Evolutionary conservation across 2,329 filamentous ascomycete genomes (phyloP).

Genomic region (Lomentospora prolificans): DNA sequence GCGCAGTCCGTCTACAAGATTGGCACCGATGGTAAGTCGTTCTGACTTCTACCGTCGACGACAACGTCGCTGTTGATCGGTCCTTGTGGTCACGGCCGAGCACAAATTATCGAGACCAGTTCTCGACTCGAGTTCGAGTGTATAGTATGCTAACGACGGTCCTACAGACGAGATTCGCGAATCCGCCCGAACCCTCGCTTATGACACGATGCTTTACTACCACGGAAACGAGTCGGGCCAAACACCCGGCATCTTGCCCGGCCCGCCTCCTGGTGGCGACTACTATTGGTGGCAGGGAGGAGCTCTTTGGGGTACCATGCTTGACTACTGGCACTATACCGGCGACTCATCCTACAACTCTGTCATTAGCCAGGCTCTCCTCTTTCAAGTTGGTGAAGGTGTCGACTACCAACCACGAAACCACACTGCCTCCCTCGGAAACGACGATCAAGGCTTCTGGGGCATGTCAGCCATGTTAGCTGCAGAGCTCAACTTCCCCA

Average conservation of each 20-base stretch:
- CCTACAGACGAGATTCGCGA: conserved; percentile 33
- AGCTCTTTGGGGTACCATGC: conserved; percentile 56
- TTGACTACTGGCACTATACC: conserved; percentile 63
- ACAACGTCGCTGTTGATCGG: not conserved
- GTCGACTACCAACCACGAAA: conserved; percentile 52
- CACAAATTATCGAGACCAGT: no score
- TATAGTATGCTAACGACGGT: no score
- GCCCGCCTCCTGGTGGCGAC: conserved; percentile 41
- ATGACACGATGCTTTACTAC: conserved; percentile 42
- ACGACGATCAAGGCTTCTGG: conserved; percentile 66
- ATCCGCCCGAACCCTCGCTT: conserved; percentile 36
- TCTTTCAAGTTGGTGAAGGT: conserved; percentile 47
- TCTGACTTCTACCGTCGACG: not conserved
- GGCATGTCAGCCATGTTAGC: conserved; percentile 58
- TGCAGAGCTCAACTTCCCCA: conserved; percentile 53
- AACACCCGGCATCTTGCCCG: conserved; percentile 47
- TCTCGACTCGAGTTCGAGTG: no score
- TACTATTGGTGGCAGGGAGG: conserved; percentile 72
- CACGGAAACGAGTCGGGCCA: conserved; percentile 39
- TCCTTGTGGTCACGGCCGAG: no score
- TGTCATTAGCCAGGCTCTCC: conserved; percentile 43
- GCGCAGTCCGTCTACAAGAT: conserved; percentile 18
- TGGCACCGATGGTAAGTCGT: conserved; percentile 19
- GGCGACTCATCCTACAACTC: conserved; percentile 55
- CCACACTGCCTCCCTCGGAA: conserved; percentile 50